Percentiles rank a stretch among this genome's conserved stretches.
phyloP scores from a whole-genome alignment of 2,329 filamentous ascomycete species.

The Claviceps pazoutovae region DNA sequence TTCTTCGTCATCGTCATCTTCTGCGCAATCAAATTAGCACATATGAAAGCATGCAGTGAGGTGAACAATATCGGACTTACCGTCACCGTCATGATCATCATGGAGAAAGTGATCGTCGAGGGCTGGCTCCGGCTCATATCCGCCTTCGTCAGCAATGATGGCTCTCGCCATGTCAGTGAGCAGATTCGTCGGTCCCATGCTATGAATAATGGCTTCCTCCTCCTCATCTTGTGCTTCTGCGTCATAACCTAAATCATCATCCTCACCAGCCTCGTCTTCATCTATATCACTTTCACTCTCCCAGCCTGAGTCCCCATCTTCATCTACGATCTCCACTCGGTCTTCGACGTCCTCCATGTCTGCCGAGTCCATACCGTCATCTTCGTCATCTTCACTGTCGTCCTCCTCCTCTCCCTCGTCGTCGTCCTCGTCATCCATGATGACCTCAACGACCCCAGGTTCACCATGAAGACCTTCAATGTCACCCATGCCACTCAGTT shows the following conservation, averaged over 20 bases:
- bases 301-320: conserved; percentile 47
- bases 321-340: conserved; percentile 45
- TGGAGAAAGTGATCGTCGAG: conserved; percentile 39
- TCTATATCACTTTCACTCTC: conserved; percentile 46
- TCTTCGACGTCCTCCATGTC: conserved; percentile 41
- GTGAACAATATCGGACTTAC: conserved; percentile 17
- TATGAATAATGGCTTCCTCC: conserved; percentile 34
- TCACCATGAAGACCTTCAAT: conserved; percentile 62
- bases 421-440: conserved; percentile 60
- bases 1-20: conserved; percentile 51
- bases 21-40: conserved; percentile 9
- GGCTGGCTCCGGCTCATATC: conserved; percentile 37
- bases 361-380: conserved; percentile 29
- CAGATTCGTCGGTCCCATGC: conserved; percentile 29
- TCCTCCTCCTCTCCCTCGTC: conserved; percentile 41
- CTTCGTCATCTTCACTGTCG: conserved; percentile 43
- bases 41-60: not conserved
- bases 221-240: conserved; percentile 41
- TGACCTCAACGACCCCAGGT: conserved; percentile 54
- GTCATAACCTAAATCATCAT: conserved; percentile 41
- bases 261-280: conserved; percentile 37
- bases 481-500: conserved; percentile 68
- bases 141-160: conserved; percentile 37
- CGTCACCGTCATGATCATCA: conserved; percentile 46
- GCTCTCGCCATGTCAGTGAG: conserved; percentile 43